These are phyloP conservation scores for Moesziomyces antarcticus DNA, from an alignment of 1,284 basidiomycete species.

Conservation along the genomic window DNA sequence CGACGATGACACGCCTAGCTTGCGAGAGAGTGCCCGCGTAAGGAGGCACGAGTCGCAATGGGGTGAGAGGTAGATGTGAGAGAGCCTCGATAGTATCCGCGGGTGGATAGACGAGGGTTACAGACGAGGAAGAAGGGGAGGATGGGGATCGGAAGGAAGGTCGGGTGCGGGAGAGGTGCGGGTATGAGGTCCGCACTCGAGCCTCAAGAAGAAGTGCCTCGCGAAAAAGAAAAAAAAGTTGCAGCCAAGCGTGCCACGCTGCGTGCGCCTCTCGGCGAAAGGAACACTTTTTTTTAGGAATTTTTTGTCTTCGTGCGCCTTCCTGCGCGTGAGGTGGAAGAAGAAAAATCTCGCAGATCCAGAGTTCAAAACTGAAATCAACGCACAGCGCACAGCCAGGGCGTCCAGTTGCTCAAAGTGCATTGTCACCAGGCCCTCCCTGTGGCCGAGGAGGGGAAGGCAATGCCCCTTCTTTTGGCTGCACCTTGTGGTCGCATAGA, in stretches of 20 bases:
- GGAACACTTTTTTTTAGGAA: conserved; percentile 24
- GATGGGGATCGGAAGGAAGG: conserved; percentile 15
- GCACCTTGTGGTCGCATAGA: too few relatives aligned
- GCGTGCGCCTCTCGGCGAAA: conserved; percentile 7
- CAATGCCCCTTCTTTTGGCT: too few relatives aligned
- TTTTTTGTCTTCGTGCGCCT: not conserved
- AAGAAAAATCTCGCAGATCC: too few relatives aligned
- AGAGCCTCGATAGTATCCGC: conserved; percentile 27
- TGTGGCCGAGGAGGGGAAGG: too few relatives aligned
- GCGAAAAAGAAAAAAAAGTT: conserved; percentile 19
- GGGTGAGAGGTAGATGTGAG: not conserved
- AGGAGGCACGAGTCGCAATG: conserved; percentile 5
- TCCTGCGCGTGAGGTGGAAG: too few relatives aligned
- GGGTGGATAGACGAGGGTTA: conserved; percentile 20
- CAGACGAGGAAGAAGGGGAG: not conserved
- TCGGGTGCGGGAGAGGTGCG: not conserved
- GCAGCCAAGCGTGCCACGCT: not conserved
- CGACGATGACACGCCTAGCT: conserved; percentile 9
- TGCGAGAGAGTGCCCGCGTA: conserved; percentile 8
- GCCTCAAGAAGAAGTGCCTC: not conserved
- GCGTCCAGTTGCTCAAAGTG: too few relatives aligned
- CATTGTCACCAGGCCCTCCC: too few relatives aligned
- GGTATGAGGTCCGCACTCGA: conserved; percentile 11
- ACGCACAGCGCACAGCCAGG: too few relatives aligned
- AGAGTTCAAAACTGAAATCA: too few relatives aligned